Percentiles rank a stretch among this genome's conserved stretches.
phyloP scores from a whole-genome alignment of 2,329 filamentous ascomycete genomes.

The Aspergillus thermomutatus region DNA sequence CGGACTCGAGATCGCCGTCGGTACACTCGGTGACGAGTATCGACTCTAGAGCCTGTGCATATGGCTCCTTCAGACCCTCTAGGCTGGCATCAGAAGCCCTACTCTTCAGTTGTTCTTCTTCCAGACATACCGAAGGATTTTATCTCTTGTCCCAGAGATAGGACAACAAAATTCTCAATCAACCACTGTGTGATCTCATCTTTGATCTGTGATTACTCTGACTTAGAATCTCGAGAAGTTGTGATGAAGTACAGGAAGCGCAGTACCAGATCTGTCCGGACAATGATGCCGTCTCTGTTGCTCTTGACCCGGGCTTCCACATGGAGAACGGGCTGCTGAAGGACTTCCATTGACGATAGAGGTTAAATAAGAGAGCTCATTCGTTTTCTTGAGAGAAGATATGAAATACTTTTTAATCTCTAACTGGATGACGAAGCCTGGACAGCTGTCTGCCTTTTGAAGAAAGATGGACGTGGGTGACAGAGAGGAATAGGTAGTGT shows the following conservation, averaged over 20 bases:
- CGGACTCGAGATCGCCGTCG: slow-evolving; percentile 22
- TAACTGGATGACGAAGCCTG: too few relatives aligned
- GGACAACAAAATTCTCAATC: slow-evolving; percentile 28
- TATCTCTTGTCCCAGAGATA: slow-evolving; percentile 34
- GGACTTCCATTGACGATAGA: slow-evolving; percentile 3
- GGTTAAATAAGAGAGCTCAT: slow-evolving; percentile 2
- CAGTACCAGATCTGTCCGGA: slow-evolving; percentile 32
- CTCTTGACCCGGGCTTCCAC: slow-evolving; percentile 37
- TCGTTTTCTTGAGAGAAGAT: background rate
- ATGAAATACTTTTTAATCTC: background rate
- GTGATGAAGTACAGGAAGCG: background rate
- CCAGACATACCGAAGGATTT: slow-evolving; percentile 24
- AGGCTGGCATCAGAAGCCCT: slow-evolving; percentile 2
- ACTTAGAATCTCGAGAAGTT: background rate
- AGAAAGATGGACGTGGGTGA: too few relatives aligned
- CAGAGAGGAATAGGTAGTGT: too few relatives aligned
- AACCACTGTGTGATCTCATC: slow-evolving; percentile 38
- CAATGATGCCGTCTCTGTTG: slow-evolving; percentile 21
- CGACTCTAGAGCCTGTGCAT: slow-evolving; percentile 28
- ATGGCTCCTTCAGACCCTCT: slow-evolving; percentile 24
- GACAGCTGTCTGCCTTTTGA: too few relatives aligned
- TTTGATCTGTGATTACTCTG: slow-evolving; percentile 25
- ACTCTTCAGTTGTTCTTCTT: too few relatives aligned
- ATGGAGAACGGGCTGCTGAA: slow-evolving; percentile 33
- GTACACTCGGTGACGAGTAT: slow-evolving; percentile 41